Percentiles rank a stretch among this genome's conserved stretches.
Evolutionary conservation across 495 filamentous ascomycete genomes (phyloP).

Genomic region (Pyronema domesticum): DNA sequence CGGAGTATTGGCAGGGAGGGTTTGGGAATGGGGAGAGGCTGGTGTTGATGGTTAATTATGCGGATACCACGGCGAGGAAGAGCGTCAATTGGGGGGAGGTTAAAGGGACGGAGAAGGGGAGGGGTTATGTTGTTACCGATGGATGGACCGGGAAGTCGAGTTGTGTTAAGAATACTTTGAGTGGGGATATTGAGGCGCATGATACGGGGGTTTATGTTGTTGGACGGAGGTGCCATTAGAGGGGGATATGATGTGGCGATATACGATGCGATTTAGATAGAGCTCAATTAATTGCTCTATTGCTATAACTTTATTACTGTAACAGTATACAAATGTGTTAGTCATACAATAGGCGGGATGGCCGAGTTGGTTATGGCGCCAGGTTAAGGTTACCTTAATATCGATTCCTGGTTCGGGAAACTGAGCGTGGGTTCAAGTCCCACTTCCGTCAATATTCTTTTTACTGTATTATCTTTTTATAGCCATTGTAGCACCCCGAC

Average conservation of each 20-base stretch:
- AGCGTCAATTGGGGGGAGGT: slow-evolving; percentile 9
- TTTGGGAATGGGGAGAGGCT: slow-evolving; percentile 23
- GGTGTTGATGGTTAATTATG: slow-evolving; percentile 14
- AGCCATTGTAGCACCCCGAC: too few species aligned
- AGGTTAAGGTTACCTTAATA: too few species aligned
- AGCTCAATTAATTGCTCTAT: too few species aligned
- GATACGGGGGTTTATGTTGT: slow-evolving; percentile 12
- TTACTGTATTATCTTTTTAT: too few species aligned
- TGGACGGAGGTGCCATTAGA: background rate
- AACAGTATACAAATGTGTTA: too few species aligned
- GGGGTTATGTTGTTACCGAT: slow-evolving; percentile 7
- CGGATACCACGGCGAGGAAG: slow-evolving; percentile 1
- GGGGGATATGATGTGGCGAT: background rate
- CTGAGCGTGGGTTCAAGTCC: too few species aligned
- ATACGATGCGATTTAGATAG: too few species aligned
- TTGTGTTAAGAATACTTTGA: slow-evolving; percentile 4
- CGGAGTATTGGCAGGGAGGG: slow-evolving; percentile 43
- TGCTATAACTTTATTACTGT: too few species aligned
- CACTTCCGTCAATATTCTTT: too few species aligned
- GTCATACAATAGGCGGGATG: too few species aligned
- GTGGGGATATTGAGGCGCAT: slow-evolving; percentile 4
- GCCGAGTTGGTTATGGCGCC: too few species aligned
- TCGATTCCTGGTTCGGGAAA: too few species aligned
- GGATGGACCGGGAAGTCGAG: slow-evolving; percentile 8
- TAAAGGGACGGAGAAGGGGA: slow-evolving; percentile 2